Evolutionary conservation across 1,139 yeast species (phyloP), one percentile per base, ranked within the genome.

Genomic region (Saccharomyces hybrid): DNA sequence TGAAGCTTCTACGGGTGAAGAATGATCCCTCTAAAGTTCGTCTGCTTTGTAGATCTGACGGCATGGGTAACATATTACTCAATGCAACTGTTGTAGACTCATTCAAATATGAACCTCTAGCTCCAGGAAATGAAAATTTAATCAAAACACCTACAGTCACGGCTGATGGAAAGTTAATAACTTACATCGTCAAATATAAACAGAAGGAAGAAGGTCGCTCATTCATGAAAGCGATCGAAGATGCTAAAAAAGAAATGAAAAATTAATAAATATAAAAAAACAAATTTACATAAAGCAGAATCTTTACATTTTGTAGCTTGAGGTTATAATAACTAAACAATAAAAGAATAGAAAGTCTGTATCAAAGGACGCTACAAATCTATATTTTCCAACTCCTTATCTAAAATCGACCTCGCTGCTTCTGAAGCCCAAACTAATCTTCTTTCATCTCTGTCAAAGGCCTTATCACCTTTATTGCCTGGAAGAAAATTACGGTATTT

Each of bases 341-440:
- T n/a, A n/a, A n/a, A n/a, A n/a, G n/a, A n/a, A n/a, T n/a, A n/a
- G n/a, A n/a, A n/a, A n/a, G n/a, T n/a, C n/a, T n/a, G n/a, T n/a
- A n/a, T n/a, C n/a, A n/a, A n/a, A n/a, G n/a, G n/a, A n/a, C n/a
- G n/a, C n/a, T n/a, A n/a, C n/a, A n/a, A n/a, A n/a, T n/a, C n/a
- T n/a, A n/a, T n/a, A n/a, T n/a, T n/a, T n/a, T n/a, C 63, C 23
- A 65, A 49, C 31, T 60, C 63, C 42, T 51, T 54, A 28, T 59
- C 60, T 20, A 63, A n/a, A n/a, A n/a, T n/a, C n/a, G n/a, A n/a
- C n/a, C n/a, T n/a, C n/a, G n/a, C n/a, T n/a, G n/a, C n/a, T n/a
- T n/a, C n/a, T n/a, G n/a, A n/a, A n/a, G n/a, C 96, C 96, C 96
- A 88, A 44, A 77, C 76, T 6, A 87, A 78, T 67, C 95, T 77